phyloP scores from a whole-genome alignment of 73 alveolate genomes.

The Paramecium sexaurelia region DNA sequence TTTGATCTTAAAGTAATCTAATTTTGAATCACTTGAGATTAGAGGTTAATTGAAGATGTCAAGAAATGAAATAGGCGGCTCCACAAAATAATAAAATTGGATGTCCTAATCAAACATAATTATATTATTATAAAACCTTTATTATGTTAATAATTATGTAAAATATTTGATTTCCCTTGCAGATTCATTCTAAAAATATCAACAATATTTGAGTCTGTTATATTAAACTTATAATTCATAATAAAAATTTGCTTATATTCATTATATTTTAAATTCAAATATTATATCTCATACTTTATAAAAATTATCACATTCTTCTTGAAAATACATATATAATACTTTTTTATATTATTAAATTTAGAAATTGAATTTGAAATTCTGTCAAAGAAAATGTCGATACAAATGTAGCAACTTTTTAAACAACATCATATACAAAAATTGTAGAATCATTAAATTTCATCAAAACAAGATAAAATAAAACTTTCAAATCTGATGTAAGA shows the following conservation, averaged over 20 bases:
- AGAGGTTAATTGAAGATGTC: neutral
- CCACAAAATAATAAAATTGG: neutral
- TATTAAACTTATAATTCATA: too few species aligned
- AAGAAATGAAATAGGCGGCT: neutral
- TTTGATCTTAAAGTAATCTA: neutral
- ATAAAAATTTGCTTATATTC: too few species aligned
- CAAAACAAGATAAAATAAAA: neutral
- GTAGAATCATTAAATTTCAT: neutral
- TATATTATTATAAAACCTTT: neutral
- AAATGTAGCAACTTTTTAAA: neutral
- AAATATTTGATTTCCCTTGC: too few species aligned
- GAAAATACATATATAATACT: too few species aligned
- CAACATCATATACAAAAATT: neutral
- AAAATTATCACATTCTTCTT: too few species aligned
- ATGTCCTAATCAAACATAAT: neutral
- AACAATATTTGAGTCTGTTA: too few species aligned
- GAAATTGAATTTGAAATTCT: slow-evolving; percentile 47
- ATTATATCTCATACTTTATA: too few species aligned
- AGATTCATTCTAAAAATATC: too few species aligned
- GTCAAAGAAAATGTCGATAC: neutral
- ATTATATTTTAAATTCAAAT: too few species aligned
- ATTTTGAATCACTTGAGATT: neutral
- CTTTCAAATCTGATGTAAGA: neutral
- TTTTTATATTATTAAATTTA: neutral
- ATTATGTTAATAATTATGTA: too few species aligned